Evolutionary conservation across 768 basidiomycete genomes (phyloP), one percentile per base, ranked within the genome.

Genomic region (Megacollybia marginata): DNA sequence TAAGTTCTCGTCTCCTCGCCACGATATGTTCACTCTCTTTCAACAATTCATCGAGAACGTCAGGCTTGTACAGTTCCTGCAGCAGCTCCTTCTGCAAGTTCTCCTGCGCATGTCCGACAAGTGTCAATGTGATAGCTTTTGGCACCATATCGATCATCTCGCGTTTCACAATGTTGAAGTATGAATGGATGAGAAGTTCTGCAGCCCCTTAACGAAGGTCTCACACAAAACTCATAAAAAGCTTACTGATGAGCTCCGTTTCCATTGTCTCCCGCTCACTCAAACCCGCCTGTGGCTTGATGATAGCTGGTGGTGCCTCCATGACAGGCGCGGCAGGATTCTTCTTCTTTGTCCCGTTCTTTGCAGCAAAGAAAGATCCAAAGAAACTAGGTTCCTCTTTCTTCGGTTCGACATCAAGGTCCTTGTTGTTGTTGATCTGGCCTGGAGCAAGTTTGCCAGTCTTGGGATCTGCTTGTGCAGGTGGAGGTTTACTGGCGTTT

Each of bases 81-180:
- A 99, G 69, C 36, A 99, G 76, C 67, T 96, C 94, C 52, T 85
- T 79, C 71, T 99, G 96, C 52, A 99, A 72, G 65, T 90, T 83
- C 69, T 98, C 96, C 68, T 96, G 97, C 52, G 94, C 85, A 66
- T 84, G 83, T 62, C 83, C 87, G 46, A 99, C 95, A 33, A 98
- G 81, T 13, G 91, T 97, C 55, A 89, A 71, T 9, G 88, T 82
- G 63, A 96, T 92, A 15, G 91, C 91, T 67, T 99, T 99, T 8
- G 95, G 95, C 20, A 98, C 90, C 92, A 96, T 96, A 68, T 98
- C 95, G 60, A 98, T 98, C 89, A 98, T 92, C 69, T 97, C 95
- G 51, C 94, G 86, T 72, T 99, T 98, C 49, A 97, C 92, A 56
- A 97, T 93, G 70, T 96, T 93, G 77, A 88, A 97, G 69, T 97